Evolutionary conservation across 768 basidiomycete species (phyloP), one percentile per base, ranked within the genome.

Genomic region (Suillus occidentalis): DNA sequence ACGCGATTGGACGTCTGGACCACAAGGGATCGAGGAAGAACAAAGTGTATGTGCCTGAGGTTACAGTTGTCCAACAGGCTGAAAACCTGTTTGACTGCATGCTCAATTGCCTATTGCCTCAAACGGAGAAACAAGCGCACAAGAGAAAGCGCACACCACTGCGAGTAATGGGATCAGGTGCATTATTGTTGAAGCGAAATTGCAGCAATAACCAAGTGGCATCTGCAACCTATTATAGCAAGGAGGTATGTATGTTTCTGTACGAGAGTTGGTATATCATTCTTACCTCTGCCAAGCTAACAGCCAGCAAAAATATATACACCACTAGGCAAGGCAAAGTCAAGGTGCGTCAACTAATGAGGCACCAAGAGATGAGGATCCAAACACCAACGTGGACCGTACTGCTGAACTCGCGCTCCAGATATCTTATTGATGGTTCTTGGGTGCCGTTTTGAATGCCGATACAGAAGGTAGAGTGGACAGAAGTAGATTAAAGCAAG

Each of bases 1-100:
- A 88, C 12, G 83, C 79, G 18, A 87, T 66, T 4, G 84, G 80
- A 63, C 82, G 81, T 64, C 76, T 82, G 22, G 85, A 84, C 82
- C 84, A 87, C 18, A 76, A 73, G 1, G 87, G 87, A 69, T 89
- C 87, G 6, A 89, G 74, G 72, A 88, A 87, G 43, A 88, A 79
- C 47, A 88, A 72, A n/a, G 83, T 82, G 63, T 84, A 85, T 25
- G 75, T 76, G 34, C 82, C 82, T 13, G 84, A 81, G 20, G 84
- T 87, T 7, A 85, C 65, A 4, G 81, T 74, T 34, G 88, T 89
- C 88, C 88, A 89, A 68, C 82, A 85, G 3, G 86, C 81, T 20
- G 81, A 75, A 69, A 87, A 88, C 61, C 88, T 89, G 66, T 31
- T 60, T 55, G 20, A 43, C 59, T 16, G 59, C 52, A 39, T 66